Evolutionary conservation across 139 green algal species (phyloP), one percentile per base, ranked within the genome.

Genomic region (Volvox africanus): DNA sequence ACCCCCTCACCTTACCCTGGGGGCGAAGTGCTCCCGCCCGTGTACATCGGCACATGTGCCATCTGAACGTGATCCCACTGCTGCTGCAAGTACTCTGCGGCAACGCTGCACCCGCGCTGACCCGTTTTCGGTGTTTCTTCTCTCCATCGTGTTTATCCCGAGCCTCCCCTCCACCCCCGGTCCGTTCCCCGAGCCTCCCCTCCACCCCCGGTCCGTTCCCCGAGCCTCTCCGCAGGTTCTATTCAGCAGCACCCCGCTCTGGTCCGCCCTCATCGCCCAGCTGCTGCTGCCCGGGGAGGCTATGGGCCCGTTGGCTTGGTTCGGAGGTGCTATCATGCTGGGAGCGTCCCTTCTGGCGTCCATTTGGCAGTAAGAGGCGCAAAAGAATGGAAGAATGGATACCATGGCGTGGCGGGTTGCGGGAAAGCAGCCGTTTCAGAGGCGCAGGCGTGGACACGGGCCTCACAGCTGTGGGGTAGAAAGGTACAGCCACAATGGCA

Each of bases 201-300:
- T 19, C 62, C 17, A 69, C 19, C 19, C 17, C 62, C 62, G 17
- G 62, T 69, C 17, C 20, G n/a, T 50, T 32, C 5, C 21, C 77
- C 36, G 36, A 18, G 61, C 33, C 77, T 21, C 35, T 21, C 16
- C 35, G 22, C 87, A 91, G 87, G 87, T 91, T 35, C 33, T 91
- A 22, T 91, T 83, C 87, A 80, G 61, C 76, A 86, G 61, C 61
- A 91, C 61, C 1, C 87, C 87, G 76, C 76, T 91, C 61, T 91
- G 75, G 76, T 80, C 76, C 5, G 76, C 87, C n/a, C 55, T 91
- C 11, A 50, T 91, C 28, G 87, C 87, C 19, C 61, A 69, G 61
- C 76, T 91, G 75, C 76, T 91, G 87, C 87, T 91, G 61, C 87
- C 87, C 21, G 87, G 76, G 28, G 87, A 91, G 76, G 35, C 33